These are phyloP conservation scores for Diutina siamensis DNA, from an alignment of 1,139 yeast species.

Conservation along the genomic window DNA sequence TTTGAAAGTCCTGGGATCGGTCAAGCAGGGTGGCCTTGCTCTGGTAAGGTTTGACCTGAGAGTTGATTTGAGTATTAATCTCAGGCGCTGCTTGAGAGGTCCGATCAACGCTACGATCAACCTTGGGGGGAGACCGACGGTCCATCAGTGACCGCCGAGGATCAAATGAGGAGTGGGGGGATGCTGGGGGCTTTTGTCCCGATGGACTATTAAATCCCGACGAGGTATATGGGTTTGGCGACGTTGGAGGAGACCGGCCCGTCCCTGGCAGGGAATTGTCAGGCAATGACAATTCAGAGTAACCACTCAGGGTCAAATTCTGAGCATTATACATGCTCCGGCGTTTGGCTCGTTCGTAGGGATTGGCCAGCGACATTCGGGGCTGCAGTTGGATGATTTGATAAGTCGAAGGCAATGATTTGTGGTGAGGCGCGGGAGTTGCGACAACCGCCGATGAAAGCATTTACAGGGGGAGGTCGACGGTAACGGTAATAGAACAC, in stretches of 20 bases:
- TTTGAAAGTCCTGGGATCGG: background rate
- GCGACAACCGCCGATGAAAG: background rate
- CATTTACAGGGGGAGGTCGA: no score
- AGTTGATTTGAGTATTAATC: no score
- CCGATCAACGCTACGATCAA: background rate
- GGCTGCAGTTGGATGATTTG: background rate
- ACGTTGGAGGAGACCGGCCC: background rate
- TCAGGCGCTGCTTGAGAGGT: no score
- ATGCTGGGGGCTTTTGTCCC: background rate
- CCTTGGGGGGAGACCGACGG: background rate
- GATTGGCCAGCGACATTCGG: background rate
- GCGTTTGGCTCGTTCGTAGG: conserved; percentile 4
- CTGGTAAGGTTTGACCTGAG: no score
- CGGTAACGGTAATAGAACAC: background rate
- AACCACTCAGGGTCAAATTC: background rate
- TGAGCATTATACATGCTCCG: background rate
- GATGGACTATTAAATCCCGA: background rate
- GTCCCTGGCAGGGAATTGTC: background rate
- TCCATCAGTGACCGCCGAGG: background rate
- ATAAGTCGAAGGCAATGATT: background rate
- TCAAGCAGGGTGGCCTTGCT: background rate
- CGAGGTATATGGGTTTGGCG: conserved; percentile 1
- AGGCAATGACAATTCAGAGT: background rate
- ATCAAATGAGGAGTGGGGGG: background rate
- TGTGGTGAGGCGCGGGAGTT: conserved; percentile 4